Evolutionary conservation across 2,329 filamentous ascomycete genomes (phyloP).

Genomic region (Xylaria arbuscula): DNA sequence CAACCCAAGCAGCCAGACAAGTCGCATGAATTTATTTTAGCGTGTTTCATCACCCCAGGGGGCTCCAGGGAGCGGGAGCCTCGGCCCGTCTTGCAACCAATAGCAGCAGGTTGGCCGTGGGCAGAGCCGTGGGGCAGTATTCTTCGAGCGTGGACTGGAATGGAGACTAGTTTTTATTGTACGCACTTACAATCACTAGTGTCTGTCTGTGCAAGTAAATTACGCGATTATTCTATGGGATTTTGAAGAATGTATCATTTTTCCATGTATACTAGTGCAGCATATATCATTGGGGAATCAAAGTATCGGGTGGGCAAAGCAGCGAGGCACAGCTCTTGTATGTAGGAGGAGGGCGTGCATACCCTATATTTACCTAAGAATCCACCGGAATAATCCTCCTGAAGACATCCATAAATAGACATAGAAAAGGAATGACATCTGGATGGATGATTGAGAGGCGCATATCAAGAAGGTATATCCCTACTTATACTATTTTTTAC

Average conservation of each 20-base stretch:
- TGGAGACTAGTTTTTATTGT: constrained; percentile 12
- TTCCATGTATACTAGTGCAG: constrained; percentile 1
- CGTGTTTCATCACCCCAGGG: constrained; percentile 34
- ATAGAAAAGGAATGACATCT: background rate
- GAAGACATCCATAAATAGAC: constrained; percentile 17
- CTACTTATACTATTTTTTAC: background rate
- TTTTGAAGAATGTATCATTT: background rate
- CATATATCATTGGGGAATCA: background rate
- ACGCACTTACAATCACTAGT: constrained; percentile 1
- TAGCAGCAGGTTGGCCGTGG: background rate
- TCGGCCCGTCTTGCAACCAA: constrained; percentile 24
- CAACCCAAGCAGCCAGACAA: constrained; percentile 17
- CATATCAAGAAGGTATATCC: too few relatives aligned
- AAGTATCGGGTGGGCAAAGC: background rate
- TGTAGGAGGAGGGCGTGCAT: background rate
- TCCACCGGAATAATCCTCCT: constrained; percentile 6
- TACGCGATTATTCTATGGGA: background rate
- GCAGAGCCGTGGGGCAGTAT: constrained; percentile 2
- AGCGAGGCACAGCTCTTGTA: background rate
- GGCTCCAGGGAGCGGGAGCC: constrained; percentile 15
- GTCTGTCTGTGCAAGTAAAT: background rate
- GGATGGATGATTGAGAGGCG: background rate
- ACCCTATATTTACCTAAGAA: background rate
- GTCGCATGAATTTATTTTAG: constrained; percentile 32
- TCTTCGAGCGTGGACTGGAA: constrained; percentile 12